Evolutionary conservation across 2,329 filamentous ascomycete species (phyloP).

Genomic region (Apiospora arundinis): DNA sequence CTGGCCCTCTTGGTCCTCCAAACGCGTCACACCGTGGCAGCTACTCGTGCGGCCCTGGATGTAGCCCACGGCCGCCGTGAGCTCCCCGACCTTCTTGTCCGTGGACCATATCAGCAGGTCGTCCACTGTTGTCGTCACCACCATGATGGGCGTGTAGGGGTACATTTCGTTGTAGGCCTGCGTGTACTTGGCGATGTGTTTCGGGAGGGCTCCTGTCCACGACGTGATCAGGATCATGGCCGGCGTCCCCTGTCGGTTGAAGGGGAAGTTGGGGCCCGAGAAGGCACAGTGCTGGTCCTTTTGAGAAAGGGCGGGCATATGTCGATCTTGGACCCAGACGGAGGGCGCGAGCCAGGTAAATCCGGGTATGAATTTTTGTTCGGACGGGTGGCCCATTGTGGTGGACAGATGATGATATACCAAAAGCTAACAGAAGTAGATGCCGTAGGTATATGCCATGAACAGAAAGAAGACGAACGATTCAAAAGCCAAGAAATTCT

Average conservation of each 20-base stretch:
- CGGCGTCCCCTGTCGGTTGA: not conserved
- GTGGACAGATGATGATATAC: not conserved
- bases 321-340: slow-evolving; percentile 36
- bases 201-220: slow-evolving; percentile 54
- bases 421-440: not conserved
- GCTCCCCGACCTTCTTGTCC: slow-evolving; percentile 20
- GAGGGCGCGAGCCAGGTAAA: slow-evolving; percentile 46
- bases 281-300: not conserved
- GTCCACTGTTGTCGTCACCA: slow-evolving; percentile 46
- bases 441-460: not conserved
- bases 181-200: slow-evolving; percentile 55
- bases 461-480: too few species aligned
- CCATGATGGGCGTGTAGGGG: slow-evolving; percentile 49
- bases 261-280: not conserved
- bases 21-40: not conserved
- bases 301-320: not conserved
- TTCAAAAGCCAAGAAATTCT: not conserved
- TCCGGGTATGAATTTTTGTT: slow-evolving; percentile 42
- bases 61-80: slow-evolving; percentile 18
- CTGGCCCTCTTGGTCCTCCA: not conserved
- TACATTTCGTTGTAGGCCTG: slow-evolving; percentile 48
- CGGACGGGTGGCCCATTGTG: slow-evolving; percentile 6
- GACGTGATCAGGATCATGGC: slow-evolving; percentile 48
- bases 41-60: slow-evolving; percentile 22
- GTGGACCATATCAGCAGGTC: slow-evolving; percentile 36